Base-by-base conservation (phyloP, 805 yeast genomes). In the Limtongozyma cylindracea region DNA sequence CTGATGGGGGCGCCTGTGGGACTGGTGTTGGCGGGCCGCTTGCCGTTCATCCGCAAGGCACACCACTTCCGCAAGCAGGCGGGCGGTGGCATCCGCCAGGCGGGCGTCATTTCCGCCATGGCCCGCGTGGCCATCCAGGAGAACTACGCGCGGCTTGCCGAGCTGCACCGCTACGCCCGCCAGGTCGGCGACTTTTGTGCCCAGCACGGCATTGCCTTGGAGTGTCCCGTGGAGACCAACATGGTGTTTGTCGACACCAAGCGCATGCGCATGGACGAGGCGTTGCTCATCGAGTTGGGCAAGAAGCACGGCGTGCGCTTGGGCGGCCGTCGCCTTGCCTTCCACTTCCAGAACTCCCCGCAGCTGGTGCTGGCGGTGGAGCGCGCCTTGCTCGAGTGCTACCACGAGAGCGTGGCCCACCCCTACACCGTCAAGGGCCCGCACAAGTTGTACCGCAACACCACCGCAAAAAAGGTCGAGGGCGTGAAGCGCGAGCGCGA, bases 1-100 rank as follows among this genome's bases (percentile, higher is more conserved):
- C 70, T 91, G 5, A 53, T 80, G 35, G 93, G 93, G 27, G 94
- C 94, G 1, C 94, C 95, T 26, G 67, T 82, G 35, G 95, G 95
- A 6, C 71, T 91, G 10, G 63, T 80, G 4, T 53, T 82, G 20
- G 93, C 78, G 18, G 88, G 92, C 18, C 46, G 51, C 20, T 35
- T 39, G 18, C 46, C 49, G 22, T 56, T 66, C 32, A 68, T 78
- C 29, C 47, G 52, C 33, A 67, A 63, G 36, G 77, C 88, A 19
- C 69, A 66, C 39, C 91, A 80, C 46, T 72, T 80, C 50, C 71
- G 74, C 33, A 82, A 82, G 37, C 94, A 82, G 47, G 62, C 64
- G 31, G 95, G 95, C 38, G 94, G 94, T 33, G 94, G 94, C 30
- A 64, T 82, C 22, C 59, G 95, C 40, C 95, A 82, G 48, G 55